Base-by-base conservation (phyloP, 2,329 filamentous ascomycete genomes). In the Cladobotryum mycophilum region DNA sequence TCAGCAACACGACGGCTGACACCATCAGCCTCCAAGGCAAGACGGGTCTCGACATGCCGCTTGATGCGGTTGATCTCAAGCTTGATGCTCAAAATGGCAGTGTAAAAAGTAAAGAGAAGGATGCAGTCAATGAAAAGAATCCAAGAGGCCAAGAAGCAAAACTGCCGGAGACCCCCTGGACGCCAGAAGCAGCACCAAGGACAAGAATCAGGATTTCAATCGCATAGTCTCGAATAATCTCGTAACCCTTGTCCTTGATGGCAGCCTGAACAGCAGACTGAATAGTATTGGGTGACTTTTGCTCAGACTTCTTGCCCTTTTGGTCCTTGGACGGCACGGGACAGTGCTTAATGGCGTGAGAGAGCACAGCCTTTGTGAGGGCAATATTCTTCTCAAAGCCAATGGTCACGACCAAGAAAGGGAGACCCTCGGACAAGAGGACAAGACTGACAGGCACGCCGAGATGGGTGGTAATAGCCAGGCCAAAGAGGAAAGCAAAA, bases 341-440 rank as follows among this genome's bases (percentile, higher is more conserved):
- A 53, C 86, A 85, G 61, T 86, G 83, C 67, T 91, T 86, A 44
- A 95, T 75, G 3, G 91, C 88, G 54, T 93, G 90, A 14, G 88
- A 91, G 37, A 99, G 78, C 20, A 99, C 93, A 38, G 93, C 92
- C 61, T 90, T 88, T 41, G 93, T 99, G 42, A 99, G 81, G 53
- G 93, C 87, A 64, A 97, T 99, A 53, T 95, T 92, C 77, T 99
- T 99, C 73, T 99, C 93, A 59, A 99, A 99, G 2, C 93, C 93
- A 63, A 99, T 92, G 3, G 91, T 97, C 45, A 97, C 92, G n/a
- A 99, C 93, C 52, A 99, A 72, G 73, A 99, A 99, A 0, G 93
- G 93, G 11, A 99, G 78, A 8, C 93, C 93, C 69, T 99, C 93
- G 4, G 93, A 97, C 4, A 99, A 78, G 37, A 99, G 76, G 37